phyloP scores from a whole-genome alignment of 495 filamentous ascomycete species.

The Podospora australis region DNA sequence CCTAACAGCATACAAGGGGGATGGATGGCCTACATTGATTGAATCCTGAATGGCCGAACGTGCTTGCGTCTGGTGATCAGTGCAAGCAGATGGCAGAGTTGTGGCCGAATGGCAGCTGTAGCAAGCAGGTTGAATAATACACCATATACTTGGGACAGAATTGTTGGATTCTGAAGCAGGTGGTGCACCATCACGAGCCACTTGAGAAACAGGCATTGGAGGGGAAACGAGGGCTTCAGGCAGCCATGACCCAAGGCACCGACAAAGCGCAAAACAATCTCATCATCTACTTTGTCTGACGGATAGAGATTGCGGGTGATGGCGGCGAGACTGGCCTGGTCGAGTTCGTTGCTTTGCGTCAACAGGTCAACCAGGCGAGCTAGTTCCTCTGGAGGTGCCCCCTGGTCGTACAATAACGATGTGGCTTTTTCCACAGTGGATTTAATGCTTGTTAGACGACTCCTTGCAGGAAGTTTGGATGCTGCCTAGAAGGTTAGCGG shows the following conservation, averaged over 20 bases:
- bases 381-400: slow-evolving; percentile 56
- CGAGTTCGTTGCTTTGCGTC: slow-evolving; percentile 59
- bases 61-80: slow-evolving; percentile 79
- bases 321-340: slow-evolving; percentile 62
- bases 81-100: slow-evolving; percentile 77
- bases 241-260: slow-evolving; percentile 72
- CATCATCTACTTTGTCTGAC: slow-evolving; percentile 51
- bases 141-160: slow-evolving; percentile 65
- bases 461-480: slow-evolving; percentile 43
- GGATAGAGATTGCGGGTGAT: slow-evolving; percentile 75
- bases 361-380: slow-evolving; percentile 59
- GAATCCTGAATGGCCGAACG: slow-evolving; percentile 79
- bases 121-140: slow-evolving; percentile 80
- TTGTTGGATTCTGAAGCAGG: slow-evolving; percentile 55
- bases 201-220: slow-evolving; percentile 62
- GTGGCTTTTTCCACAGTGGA: slow-evolving; percentile 42
- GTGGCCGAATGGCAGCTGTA: slow-evolving; percentile 62
- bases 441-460: slow-evolving; percentile 38
- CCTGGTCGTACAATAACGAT: slow-evolving; percentile 55
- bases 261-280: slow-evolving; percentile 59
- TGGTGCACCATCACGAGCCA: slow-evolving; percentile 81
- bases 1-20: not conserved
- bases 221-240: slow-evolving; percentile 64
- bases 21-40: slow-evolving; percentile 57
- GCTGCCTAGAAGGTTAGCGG: slow-evolving; percentile 30